Base-by-base conservation (phyloP, 176 grass and related monocot genomes). In the Elymus sibiricus region DNA sequence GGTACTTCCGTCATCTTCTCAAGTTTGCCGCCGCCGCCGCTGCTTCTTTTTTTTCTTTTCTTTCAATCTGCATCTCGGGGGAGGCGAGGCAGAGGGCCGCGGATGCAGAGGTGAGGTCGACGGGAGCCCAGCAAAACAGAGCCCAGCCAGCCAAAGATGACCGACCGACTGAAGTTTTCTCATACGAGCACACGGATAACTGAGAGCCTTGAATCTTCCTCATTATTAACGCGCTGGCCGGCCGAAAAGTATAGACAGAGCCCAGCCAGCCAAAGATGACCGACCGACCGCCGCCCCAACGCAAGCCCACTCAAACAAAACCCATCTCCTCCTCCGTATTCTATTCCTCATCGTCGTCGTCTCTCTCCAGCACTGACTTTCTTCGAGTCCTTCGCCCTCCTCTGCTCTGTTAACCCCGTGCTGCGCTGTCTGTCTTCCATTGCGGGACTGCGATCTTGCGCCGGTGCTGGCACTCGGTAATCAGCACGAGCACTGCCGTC, bases 361-460 rank as follows among this genome's bases (percentile, higher is more conserved):
- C 70, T 74, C 70, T 74, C 40, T 44, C 42, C 71, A 43, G 3
- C 71, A 74, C 42, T 47, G 71, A 47, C 42, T 47, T 21, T 47
- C n/a, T 74, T 47, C 84, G 79, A 83, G 74, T 66, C 84, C 64
- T 44, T 43, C 80, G 79, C 74, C 76, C 67, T 27, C 69, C 24
- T 19, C 34, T 15, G 31, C 44, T 40, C 31, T 15, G 31, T 12
- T 66, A 85, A 2, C 38, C 70, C 70, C 70, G 4, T 22, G 0
- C 32, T 43, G 3, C 25, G n/a, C n/a, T n/a, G n/a, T n/a, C n/a
- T n/a, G n/a, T n/a, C 44, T 27, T 16, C 22, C 79, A 58, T 58
- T 32, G 7, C 59, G 39, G 43, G 53, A 13, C 40, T 17, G 60
- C 60, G 42, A 77, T 85, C 72, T 25, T 17, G 40, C 39, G 34